Conservation (phyloP, 192 early-diverging fungal species). For the Phycomyces blakesleeanus region DNA sequence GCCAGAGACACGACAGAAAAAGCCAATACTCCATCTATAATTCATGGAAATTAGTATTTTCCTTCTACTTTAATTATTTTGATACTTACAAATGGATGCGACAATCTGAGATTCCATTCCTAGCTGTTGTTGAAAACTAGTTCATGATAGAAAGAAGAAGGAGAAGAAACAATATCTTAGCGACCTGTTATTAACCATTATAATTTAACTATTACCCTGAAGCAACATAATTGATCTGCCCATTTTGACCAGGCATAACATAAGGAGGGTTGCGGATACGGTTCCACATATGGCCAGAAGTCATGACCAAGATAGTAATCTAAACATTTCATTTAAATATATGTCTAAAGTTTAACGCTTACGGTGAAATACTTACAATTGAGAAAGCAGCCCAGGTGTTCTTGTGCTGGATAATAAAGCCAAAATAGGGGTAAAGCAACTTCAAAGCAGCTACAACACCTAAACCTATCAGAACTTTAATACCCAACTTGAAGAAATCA, state of each 20-base stretch:
- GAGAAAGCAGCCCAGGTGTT: constrained; percentile 52
- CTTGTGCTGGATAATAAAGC: constrained; percentile 48
- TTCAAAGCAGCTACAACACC: constrained; percentile 31
- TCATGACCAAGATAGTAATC: constrained; percentile 60
- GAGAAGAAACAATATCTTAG: background rate
- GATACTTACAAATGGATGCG: constrained; percentile 61
- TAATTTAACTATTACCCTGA: constrained; percentile 33
- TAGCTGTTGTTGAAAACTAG: constrained; percentile 60
- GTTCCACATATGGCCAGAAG: constrained; percentile 85
- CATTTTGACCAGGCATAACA: constrained; percentile 44
- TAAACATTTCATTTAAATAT: background rate
- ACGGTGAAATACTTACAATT: constrained; percentile 15
- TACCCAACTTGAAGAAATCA: constrained; percentile 45
- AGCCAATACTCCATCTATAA: constrained; percentile 57
- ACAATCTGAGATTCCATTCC: constrained; percentile 71
- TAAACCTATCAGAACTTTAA: constrained; percentile 36
- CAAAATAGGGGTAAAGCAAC: constrained; percentile 39
- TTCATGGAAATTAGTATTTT: background rate
- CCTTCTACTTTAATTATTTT: constrained; percentile 5
- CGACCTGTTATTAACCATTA: background rate
- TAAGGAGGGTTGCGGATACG: constrained; percentile 75
- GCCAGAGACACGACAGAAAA: constrained; percentile 54
- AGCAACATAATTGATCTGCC: constrained; percentile 57
- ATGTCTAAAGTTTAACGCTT: background rate
- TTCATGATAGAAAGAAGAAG: background rate